Evolutionary conservation across 1,284 basidiomycete genomes (phyloP), one percentile per base, ranked within the genome.

Genomic region (Trametes polyzona): DNA sequence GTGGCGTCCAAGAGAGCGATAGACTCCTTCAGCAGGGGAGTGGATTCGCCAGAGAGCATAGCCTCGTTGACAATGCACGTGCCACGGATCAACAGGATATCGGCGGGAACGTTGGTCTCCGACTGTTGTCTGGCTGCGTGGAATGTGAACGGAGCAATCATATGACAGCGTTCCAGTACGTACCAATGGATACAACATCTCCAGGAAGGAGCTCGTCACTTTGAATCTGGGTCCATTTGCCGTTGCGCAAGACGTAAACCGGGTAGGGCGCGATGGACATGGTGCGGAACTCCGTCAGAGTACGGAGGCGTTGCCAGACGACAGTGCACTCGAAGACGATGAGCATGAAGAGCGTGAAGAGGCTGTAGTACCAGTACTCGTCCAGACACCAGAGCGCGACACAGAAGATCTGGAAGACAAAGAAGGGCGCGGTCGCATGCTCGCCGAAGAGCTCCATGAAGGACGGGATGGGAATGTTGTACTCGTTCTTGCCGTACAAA

Each of bases 311-410:
- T 87, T 97, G 95, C 85, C 91, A 98, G 21, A 98, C 95, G 35
- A 96, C 94, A 1, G 96, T 98, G 75, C 95, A 97, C 76, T 98
- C 96, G 69, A 98, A 98, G 59, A 96, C 90, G 51, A 98, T 77
- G 47, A 98, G 80, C 96, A 98, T 98, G 83, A 98, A 97, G 30
- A 95, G 81, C 0, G 96, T 98, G 78, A 98, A 98, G 40, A 98
- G 74, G 62, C 90, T 93, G 79, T 96, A 98, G 73, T 96, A 97
- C 95, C 95, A 97, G 74, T 97, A 98, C 73, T 97, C 96, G 70
- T 98, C 96, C 67, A 98, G 75, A 70, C 91, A 94, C 95, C 95
- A 98, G 14, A 98, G 78, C 0, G 92, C 93, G 8, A 97, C 95
- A 62, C 95, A 98, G 75, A 98, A 98, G 37, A 98, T 78, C 75